phyloP scores from a whole-genome alignment of 768 basidiomycete species.

The Phlebiopsis flavidoalba region DNA sequence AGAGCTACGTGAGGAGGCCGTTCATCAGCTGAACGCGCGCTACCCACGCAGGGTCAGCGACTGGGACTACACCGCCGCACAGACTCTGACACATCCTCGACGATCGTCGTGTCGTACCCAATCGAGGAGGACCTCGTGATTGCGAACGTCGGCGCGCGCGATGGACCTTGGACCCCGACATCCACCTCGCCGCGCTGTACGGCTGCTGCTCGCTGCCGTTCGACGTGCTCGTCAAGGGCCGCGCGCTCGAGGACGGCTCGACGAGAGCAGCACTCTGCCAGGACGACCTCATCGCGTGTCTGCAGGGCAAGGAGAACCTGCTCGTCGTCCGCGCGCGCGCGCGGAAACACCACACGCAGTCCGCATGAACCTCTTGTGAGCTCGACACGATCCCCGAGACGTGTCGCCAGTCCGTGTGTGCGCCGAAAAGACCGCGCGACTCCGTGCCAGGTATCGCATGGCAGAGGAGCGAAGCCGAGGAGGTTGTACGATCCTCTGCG shows the following conservation, averaged over 20 bases:
- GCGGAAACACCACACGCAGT: too few relatives aligned
- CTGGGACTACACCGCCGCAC: constrained; percentile 9
- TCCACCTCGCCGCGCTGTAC: constrained; percentile 10
- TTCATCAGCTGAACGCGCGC: constrained; percentile 6
- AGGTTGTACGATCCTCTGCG: constrained; percentile 6
- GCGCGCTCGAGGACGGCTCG: background rate
- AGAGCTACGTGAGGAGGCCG: constrained; percentile 7
- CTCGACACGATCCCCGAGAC: background rate
- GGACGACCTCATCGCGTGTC: constrained; percentile 7
- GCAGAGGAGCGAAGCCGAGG: constrained; percentile 1
- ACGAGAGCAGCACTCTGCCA: background rate
- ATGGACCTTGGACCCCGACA: constrained; percentile 5
- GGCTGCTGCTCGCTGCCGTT: constrained; percentile 8
- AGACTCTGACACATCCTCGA: constrained; percentile 3
- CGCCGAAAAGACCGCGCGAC: background rate
- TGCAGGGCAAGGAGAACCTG: constrained; percentile 9
- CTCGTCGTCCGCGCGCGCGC: constrained; percentile 4
- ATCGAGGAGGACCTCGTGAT: constrained; percentile 7
- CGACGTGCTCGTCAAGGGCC: constrained; percentile 4
- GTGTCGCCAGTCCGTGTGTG: background rate
- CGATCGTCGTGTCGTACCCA: constrained; percentile 7
- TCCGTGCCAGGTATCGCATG: background rate
- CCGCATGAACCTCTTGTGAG: constrained; percentile 4
- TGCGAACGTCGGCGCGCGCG: constrained; percentile 6
- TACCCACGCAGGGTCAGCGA: constrained; percentile 5